Percentiles rank a stretch among this genome's conserved stretches.
Evolutionary conservation across 352 stramenopile species (phyloP).

Genomic region (Globisporangium nagaii): DNA sequence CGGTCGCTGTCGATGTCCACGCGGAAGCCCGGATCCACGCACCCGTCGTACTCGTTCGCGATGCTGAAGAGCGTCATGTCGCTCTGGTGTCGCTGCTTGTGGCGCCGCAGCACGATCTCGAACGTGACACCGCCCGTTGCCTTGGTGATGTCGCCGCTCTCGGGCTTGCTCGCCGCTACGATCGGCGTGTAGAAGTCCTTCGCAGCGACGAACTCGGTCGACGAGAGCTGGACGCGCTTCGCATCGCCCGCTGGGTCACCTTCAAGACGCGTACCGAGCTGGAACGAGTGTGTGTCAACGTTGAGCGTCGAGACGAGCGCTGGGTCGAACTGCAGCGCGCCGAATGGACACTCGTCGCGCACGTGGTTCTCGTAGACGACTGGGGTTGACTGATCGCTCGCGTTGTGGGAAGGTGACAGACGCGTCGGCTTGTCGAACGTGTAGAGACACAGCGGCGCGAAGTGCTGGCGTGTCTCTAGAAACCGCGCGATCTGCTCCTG

Average conservation of each 20-base stretch:
- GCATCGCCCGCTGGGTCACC: conserved; percentile 21
- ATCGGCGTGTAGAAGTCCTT: conserved; percentile 45
- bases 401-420: no score
- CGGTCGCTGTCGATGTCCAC: conserved; percentile 56
- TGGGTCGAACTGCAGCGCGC: no score
- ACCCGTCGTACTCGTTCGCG: conserved; percentile 51
- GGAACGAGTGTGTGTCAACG: conserved; percentile 15
- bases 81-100: conserved; percentile 15
- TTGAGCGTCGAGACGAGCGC: conserved; percentile 28
- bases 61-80: conserved; percentile 77
- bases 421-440: no score
- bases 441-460: no score
- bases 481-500: no score
- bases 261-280: conserved; percentile 40
- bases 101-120: conserved; percentile 55
- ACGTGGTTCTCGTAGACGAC: no score
- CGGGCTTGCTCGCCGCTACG: conserved; percentile 2
- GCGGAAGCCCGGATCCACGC: conserved; percentile 59
- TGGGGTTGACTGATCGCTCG: no score
- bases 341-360: no score
- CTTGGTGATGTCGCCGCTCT: background rate
- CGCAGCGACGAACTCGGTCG: conserved; percentile 35
- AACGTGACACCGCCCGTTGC: conserved; percentile 43
- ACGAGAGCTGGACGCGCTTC: conserved; percentile 46
- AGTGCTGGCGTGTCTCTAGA: no score